Evolutionary conservation across 192 early-diverging fungal species (phyloP), one percentile per base, ranked within the genome.

Genomic region (Geosiphon pyriformis): DNA sequence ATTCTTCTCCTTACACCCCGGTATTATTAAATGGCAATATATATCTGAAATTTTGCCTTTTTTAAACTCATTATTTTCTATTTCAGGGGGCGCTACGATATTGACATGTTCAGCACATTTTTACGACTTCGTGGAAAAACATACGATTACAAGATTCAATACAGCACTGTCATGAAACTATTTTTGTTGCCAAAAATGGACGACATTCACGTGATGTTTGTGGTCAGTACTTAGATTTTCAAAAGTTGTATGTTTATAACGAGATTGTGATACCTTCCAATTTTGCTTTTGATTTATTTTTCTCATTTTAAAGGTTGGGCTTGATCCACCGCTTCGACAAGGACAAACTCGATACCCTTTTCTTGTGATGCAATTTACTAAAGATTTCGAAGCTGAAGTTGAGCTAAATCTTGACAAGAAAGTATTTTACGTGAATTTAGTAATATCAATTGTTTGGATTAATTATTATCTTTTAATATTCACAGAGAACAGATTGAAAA

Each of bases 101-200:
- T 98, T 65, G 93, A 96, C 72, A 88, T 99, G 85, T 92, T 92
- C 75, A 83, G 86, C 32, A 78, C 82, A 27, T 96, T 94, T 68
- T 76, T 99, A 70, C 92, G 96, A 47, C 82, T 99, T 48, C 93
- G 94, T 33, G 96, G 96, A 67, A 96, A 96, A 74, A 92, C 95
- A 1, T 93, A 97, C 83, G 96, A 99, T 73, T 99, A 97, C 85
- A 93, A 95, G 78, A 90, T 99, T 64, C 79, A 87, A 47, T 96
- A 94, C 80, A 85, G 79, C 32, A 89, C 82, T 57, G 87, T 99
- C 29, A 85, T 85, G 68, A 84, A 87, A 56, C 64, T 99, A 63
- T 94, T 95, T 65, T 77, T 96, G 68, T 80, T 99, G 18, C 87
- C 90, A 8, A 97, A 97, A 79, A 92, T 94, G 4, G 94, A 96